Conservation (phyloP, 2,329 filamentous ascomycete species). For the Microthyrium microscopicum region DNA sequence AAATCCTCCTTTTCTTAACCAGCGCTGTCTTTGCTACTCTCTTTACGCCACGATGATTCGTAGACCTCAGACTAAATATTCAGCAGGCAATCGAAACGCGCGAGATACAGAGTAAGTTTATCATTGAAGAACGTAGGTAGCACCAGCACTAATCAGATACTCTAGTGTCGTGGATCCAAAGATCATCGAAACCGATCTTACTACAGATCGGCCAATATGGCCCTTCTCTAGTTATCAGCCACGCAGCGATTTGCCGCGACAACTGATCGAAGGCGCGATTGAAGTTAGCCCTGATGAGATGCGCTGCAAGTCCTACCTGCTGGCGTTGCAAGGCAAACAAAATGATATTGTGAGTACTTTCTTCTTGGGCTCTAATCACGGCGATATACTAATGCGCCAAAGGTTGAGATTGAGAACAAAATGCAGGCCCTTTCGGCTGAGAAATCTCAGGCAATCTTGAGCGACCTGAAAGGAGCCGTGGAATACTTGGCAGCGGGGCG, state of each 20-base stretch:
- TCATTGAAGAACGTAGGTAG: constrained; percentile 9
- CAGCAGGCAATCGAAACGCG: background rate
- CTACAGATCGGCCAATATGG: constrained; percentile 60
- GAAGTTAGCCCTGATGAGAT: constrained; percentile 87
- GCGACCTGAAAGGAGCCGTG: constrained; percentile 54
- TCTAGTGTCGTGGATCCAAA: constrained; percentile 12
- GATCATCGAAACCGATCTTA: constrained; percentile 39
- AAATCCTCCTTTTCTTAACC: background rate
- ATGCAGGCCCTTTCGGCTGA: constrained; percentile 46
- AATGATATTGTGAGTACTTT: constrained; percentile 30
- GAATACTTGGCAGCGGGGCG: constrained; percentile 49
- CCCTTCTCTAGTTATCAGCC: constrained; percentile 76
- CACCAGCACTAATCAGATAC: background rate
- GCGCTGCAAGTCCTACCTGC: constrained; percentile 53
- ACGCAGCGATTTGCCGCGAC: constrained; percentile 56
- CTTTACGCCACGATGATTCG: too few species aligned
- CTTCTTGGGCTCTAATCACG: background rate
- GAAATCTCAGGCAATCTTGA: constrained; percentile 54
- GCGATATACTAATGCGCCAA: constrained; percentile 8
- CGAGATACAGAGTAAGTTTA: constrained; percentile 1
- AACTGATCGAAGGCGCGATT: constrained; percentile 67
- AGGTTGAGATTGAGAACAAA: constrained; percentile 44
- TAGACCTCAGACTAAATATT: too few species aligned
- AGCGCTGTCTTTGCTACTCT: too few species aligned
- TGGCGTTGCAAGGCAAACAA: constrained; percentile 42